phyloP scores from a whole-genome alignment of 768 basidiomycete genomes.

The Dictyophora rubrovolvata region DNA sequence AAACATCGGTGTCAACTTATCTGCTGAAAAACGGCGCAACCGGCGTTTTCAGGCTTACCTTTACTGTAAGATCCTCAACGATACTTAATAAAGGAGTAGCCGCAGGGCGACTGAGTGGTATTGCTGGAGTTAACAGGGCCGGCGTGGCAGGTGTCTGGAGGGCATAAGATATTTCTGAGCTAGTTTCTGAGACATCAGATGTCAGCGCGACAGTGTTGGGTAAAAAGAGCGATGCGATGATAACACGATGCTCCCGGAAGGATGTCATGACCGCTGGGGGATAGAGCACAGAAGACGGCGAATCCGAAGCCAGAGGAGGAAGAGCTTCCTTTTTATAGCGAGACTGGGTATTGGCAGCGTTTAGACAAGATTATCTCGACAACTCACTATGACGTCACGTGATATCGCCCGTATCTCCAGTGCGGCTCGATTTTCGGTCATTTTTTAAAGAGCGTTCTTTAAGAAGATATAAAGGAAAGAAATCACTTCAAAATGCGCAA shows the following conservation, averaged over 20 bases:
- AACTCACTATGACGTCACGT: neutral
- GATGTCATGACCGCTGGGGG: conserved; percentile 42
- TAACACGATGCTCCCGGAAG: conserved; percentile 59
- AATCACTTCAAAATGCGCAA: neutral
- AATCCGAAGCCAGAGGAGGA: neutral
- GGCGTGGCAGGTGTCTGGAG: conserved; percentile 5
- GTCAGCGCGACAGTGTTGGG: conserved; percentile 62
- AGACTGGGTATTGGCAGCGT: neutral
- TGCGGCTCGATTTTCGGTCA: neutral
- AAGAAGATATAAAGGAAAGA: neutral
- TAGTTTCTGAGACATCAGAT: conserved; percentile 11
- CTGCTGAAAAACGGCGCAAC: neutral
- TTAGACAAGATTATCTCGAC: neutral
- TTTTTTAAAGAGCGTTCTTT: neutral
- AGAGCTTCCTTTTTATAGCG: neutral
- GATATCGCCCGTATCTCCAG: neutral
- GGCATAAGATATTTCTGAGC: neutral
- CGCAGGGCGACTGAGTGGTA: conserved; percentile 15
- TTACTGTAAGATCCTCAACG: conserved; percentile 67
- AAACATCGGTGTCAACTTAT: neutral
- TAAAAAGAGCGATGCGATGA: conserved; percentile 80
- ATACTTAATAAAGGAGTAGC: conserved; percentile 51
- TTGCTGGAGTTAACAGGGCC: neutral
- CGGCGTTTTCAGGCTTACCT: conserved; percentile 28
- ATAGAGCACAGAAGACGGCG: neutral